phyloP scores from a whole-genome alignment of 2,329 filamentous ascomycete species.

The Teratosphaeria viscida region DNA sequence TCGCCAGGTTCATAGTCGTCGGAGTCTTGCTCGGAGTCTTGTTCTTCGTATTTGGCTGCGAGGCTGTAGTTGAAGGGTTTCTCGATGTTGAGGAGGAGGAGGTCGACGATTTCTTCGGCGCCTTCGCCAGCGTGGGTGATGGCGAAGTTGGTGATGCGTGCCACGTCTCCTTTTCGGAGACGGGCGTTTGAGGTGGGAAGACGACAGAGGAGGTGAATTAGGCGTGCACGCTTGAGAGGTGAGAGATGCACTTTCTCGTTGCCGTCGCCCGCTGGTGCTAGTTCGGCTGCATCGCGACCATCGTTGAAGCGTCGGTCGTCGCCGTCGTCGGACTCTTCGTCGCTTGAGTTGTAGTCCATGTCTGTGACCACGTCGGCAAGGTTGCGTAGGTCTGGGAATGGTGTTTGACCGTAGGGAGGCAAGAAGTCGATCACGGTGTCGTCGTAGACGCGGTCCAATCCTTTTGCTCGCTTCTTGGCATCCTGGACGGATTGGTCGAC shows the following conservation, averaged over 20 bases:
- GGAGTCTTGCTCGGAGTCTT: conserved; percentile 23
- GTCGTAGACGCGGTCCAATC: conserved; percentile 44
- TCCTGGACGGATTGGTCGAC: conserved; percentile 5
- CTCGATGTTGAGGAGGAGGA: conserved; percentile 73
- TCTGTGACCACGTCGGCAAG: conserved; percentile 75
- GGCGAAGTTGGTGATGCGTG: conserved; percentile 75
- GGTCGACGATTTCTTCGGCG: conserved; percentile 81
- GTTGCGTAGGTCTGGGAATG: conserved; percentile 49
- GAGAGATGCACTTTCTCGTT: conserved; percentile 54
- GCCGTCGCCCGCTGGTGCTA: conserved; percentile 24
- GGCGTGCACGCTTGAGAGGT: conserved; percentile 71
- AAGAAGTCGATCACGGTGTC: conserved; percentile 71
- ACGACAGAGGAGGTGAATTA: conserved; percentile 72
- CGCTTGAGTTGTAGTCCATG: conserved; percentile 74
- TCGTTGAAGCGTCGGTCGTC: conserved; percentile 38
- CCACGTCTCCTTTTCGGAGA: conserved; percentile 75
- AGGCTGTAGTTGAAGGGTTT: conserved; percentile 60
- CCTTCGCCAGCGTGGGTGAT: conserved; percentile 77
- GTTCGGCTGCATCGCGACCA: conserved; percentile 21
- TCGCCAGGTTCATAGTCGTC: conserved; percentile 31
- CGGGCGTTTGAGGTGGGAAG: conserved; percentile 65
- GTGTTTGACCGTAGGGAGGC: conserved; percentile 59
- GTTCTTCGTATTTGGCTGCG: conserved; percentile 53
- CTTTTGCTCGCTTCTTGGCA: conserved; percentile 28
- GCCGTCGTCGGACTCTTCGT: conserved; percentile 59